Base-by-base conservation (phyloP, 768 basidiomycete species). In the Boletus reticulatus region DNA sequence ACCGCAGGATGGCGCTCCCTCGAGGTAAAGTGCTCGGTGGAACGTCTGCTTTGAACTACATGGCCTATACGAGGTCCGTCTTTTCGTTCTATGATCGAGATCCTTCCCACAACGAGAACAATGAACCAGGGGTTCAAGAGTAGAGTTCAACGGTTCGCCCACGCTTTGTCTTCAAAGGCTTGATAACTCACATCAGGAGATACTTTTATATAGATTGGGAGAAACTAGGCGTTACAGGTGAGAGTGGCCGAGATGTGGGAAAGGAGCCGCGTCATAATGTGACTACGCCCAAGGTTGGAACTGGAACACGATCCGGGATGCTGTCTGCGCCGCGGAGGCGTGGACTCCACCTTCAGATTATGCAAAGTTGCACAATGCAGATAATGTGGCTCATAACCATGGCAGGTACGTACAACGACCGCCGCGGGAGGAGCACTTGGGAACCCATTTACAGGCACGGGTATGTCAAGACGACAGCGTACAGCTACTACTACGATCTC, bases 21-120 rank as follows among this genome's bases (percentile, higher is more conserved):
- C 50, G 48, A 16, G 45, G 60, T 10, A 48, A 62, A 48, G 51
- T 61, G 5, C 62, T 64, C 17, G 55, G 62, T 10, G 54, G 61
- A 11, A 38, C 44, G 8, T 64, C 62, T 38, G 55, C 62, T 10
- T 43, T 60, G 29, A 52, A 54, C 14, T 45, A 52, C 41, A 57
- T 65, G 53, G 60, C 50, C 22, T 55, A 48, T 41, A 32, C 49
- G 5, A 60, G 59, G 59, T 60, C 22, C 6, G 34, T n/a, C 12
- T 32, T 34, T 27, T 9, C 13, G 1, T 36, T 24, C 10, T 9
- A 8, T 19, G 1, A 44, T 36, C 11, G 37, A 31, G 19, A 6
- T 12, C 8, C 19, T 43, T 48, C 38, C 17, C 27, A 50, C 36
- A n/a, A 47, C 2, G 32, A 48, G 19, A 27, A 29, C 32, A 19